Evolutionary conservation across 176 grass and related monocot species (phyloP).

Genomic region (Zizania latifolia): DNA sequence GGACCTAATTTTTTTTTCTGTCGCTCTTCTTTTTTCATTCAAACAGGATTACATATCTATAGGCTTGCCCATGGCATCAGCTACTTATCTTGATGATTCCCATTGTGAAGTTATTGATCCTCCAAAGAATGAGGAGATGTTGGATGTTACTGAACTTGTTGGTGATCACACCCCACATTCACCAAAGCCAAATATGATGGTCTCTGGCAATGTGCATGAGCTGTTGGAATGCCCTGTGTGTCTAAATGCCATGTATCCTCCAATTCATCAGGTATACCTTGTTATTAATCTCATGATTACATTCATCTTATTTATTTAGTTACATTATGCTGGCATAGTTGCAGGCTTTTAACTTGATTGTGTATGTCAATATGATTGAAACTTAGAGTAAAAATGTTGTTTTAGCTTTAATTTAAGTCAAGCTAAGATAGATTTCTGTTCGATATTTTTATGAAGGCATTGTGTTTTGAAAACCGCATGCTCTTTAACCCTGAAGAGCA

Average conservation of each 20-base stretch:
- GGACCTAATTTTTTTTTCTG: slow-evolving; percentile 2
- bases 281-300: too few relatives aligned
- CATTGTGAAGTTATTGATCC: slow-evolving; percentile 61
- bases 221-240: slow-evolving; percentile 94
- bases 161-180: slow-evolving; percentile 54
- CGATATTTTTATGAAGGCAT: background rate
- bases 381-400: background rate
- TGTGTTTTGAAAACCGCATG: background rate
- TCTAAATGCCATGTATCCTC: slow-evolving; percentile 96
- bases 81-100: slow-evolving; percentile 65
- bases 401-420: background rate
- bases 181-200: slow-evolving; percentile 67
- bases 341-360: background rate
- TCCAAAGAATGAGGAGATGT: slow-evolving; percentile 67
- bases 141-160: slow-evolving; percentile 66
- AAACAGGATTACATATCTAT: slow-evolving; percentile 16
- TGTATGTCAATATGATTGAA: background rate
- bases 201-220: slow-evolving; percentile 73
- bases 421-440: background rate
- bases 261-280: slow-evolving; percentile 87
- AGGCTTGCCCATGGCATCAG: slow-evolving; percentile 54
- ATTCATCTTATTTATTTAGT: too few relatives aligned
- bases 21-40: background rate
- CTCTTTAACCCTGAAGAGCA: background rate
- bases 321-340: background rate